phyloP scores from a whole-genome alignment of 257 asterid species.

The Salvia rosmarinus region DNA sequence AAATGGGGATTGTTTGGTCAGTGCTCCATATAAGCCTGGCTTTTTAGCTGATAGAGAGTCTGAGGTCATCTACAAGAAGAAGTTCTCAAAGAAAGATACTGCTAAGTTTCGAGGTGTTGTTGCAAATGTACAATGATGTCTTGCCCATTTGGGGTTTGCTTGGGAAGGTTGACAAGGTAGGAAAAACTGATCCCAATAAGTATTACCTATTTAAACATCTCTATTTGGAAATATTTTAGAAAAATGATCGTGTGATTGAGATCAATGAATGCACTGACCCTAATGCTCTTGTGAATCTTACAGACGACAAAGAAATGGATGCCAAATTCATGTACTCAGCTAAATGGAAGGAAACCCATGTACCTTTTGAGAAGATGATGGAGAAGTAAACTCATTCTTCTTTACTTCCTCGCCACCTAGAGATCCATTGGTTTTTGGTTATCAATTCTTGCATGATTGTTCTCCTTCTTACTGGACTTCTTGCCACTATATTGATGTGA shows the following conservation, averaged over 20 bases:
- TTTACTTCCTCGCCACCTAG: conserved; percentile 60
- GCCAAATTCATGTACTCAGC: conserved; percentile 62
- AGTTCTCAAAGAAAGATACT: conserved; percentile 58
- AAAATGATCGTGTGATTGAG: conserved; percentile 75
- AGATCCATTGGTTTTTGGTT: conserved; percentile 77
- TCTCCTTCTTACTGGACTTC: conserved; percentile 65
- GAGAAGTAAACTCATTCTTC: conserved; percentile 66
- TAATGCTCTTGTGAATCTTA: conserved; percentile 61
- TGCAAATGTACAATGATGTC: conserved; percentile 78
- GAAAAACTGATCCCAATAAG: conserved; percentile 62
- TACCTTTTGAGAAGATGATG: conserved; percentile 70
- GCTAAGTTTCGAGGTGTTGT: conserved; percentile 63
- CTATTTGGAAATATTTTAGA: conserved; percentile 61
- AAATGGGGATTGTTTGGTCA: conserved; percentile 71
- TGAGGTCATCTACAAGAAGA: conserved; percentile 55
- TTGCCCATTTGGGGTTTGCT: conserved; percentile 82
- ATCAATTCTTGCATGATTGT: conserved; percentile 73
- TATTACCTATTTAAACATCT: conserved; percentile 69
- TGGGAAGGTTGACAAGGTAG: conserved; percentile 72
- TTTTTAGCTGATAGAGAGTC: conserved; percentile 64
- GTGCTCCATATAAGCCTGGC: conserved; percentile 77
- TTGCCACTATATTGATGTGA: conserved; percentile 71
- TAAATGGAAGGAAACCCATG: conserved; percentile 67
- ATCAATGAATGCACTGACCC: conserved; percentile 72
- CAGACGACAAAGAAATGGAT: conserved; percentile 63